phyloP scores from a whole-genome alignment of 352 stramenopile species.

The Phytophthora pisi region DNA sequence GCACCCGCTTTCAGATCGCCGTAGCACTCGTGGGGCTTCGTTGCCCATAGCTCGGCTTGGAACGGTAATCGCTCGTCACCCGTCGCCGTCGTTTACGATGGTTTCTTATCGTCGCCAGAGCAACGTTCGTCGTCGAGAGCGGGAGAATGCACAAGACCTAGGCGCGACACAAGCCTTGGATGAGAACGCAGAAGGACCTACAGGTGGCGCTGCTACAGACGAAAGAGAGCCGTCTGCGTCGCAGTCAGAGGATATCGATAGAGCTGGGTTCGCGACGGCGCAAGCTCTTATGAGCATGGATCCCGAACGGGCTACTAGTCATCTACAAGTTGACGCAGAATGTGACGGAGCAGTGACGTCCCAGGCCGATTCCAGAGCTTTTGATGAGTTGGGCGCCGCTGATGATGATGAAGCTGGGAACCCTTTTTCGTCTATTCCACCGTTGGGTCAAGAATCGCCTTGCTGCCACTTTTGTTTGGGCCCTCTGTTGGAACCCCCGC shows the following conservation, averaged over 20 bases:
- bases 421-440: not conserved
- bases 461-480: conserved; percentile 5
- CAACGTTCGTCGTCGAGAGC: not conserved
- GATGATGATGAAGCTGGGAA: not conserved
- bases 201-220: not conserved
- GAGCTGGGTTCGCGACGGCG: not conserved
- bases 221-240: too few relatives aligned
- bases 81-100: conserved; percentile 35
- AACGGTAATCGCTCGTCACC: conserved; percentile 30
- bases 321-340: not conserved
- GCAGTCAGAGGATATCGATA: too few relatives aligned
- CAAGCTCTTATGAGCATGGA: not conserved
- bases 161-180: not conserved
- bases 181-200: not conserved
- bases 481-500: not conserved
- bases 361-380: not conserved
- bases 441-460: not conserved
- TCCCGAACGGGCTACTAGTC: not conserved
- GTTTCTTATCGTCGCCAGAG: conserved; percentile 38
- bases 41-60: conserved; percentile 4
- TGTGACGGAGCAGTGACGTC: not conserved
- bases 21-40: not conserved
- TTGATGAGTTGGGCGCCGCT: not conserved
- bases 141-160: not conserved
- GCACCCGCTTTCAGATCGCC: not conserved